Base-by-base conservation (phyloP, 768 basidiomycete genomes). In the Tulasnella sp. region DNA sequence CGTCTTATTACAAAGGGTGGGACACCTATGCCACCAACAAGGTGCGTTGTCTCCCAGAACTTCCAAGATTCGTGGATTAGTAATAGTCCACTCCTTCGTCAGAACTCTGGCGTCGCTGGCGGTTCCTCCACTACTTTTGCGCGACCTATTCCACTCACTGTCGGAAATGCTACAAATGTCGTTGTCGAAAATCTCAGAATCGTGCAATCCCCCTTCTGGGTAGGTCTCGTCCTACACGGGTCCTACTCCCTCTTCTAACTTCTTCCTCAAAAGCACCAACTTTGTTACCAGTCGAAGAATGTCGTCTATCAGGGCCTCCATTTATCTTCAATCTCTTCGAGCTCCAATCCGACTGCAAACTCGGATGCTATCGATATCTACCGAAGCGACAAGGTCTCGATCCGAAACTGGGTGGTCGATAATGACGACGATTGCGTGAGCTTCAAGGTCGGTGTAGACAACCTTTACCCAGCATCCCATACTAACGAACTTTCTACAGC, bases 321-420 rank as follows among this genome's bases (percentile, higher is more conserved):
- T 76, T 79, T 75, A 65, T 76, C 75, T 11, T 67, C 71, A 22
- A 44, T 67, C n/a, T 73, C 71, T 7, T 14, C 39, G n/a, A 67
- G 41, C 39, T 67, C 67, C 22, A 35, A 32, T 34, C 36, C 67
- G 5, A 39, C 67, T 7, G 67, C 67, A 32, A 67, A 67, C 39
- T 67, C 67, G 22, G 87, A 89, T 75, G 88, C 88, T 5, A 88
- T 87, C 87, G 84, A 89, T 75, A 84, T 86, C 41, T 88, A 88
- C 77, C 83, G 86, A 52, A 83, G 81, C 79, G 59, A 80, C 76
- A 71, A 78, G 32, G 77, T 78, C n/a, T 72, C 75, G 14, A 81
- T 85, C 39, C 75, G 76, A 14, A 77, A 83, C 63, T 81, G 81
- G 6, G 79, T 76, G 42, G 78, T 84, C 62, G 76, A 81, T 75